Base-by-base conservation (phyloP, 805 yeast genomes). In the Komagataella populi region DNA sequence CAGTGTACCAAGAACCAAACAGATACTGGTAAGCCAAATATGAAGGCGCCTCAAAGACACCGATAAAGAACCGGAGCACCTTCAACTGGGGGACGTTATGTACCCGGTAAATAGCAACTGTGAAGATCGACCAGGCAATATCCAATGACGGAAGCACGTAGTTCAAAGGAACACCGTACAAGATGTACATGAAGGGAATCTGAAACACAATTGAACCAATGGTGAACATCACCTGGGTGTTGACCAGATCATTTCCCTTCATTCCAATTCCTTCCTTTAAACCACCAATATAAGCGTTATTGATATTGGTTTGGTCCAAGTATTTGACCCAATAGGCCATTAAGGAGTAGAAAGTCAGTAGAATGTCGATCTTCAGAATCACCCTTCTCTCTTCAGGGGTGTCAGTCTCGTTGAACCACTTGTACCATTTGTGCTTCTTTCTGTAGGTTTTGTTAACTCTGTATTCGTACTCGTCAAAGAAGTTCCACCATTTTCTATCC, bases 1-100 rank as follows among this genome's bases (percentile, higher is more conserved):
- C 70, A 57, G 71, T 70, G 62, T 78, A 78, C 74, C 77, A 80
- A 20, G 78, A 70, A 8, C 83, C 86, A 55, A 74, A 66, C 48
- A 79, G 63, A 56, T 77, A 80, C 56, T 81, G 84, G 52, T 79
- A 70, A 18, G 78, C 80, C 4, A 88, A 84, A 66, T 78, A 72
- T 57, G 71, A 76, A n/a, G 83, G 79, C 3, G 86, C 79, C 62
- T 87, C 93, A 61, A 81, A 80, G 0, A 78, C 76, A 45, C 85
- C 90, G 53, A 84, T 71, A 45, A 84, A 71, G 58, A 84, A 84
- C 50, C 93, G 67, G 46, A 81, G 64, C 1, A 77, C 87, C 61
- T 79, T 76, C 44, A 86, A 65, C 43, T 77, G 78, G 2, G 68
- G 64, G 14, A 76, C 75, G 8, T 68, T 70, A 20, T 72, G 66